phyloP scores from a whole-genome alignment of 805 yeast genomes.

The Candida alai region DNA sequence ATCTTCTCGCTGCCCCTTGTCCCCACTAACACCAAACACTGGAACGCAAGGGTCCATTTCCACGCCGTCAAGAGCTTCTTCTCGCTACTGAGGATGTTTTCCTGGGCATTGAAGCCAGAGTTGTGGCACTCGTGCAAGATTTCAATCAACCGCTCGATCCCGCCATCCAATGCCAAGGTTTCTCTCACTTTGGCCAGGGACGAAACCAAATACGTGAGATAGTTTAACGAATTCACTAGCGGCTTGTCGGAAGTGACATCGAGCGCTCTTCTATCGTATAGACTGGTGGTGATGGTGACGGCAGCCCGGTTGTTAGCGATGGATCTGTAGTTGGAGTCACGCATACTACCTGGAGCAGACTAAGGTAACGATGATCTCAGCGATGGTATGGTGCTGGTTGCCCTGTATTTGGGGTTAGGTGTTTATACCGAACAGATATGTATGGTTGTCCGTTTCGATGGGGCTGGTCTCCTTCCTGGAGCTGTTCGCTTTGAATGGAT shows the following conservation, averaged over 20 bases:
- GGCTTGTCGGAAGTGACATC: constrained; percentile 90
- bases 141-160: constrained; percentile 80
- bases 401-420: no score
- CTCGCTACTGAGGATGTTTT: constrained; percentile 33
- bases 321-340: constrained; percentile 84
- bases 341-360: no score
- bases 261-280: constrained; percentile 88
- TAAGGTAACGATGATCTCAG: no score
- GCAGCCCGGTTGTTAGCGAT: constrained; percentile 82
- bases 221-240: constrained; percentile 85
- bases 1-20: constrained; percentile 89
- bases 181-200: constrained; percentile 88
- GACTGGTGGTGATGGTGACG: constrained; percentile 81
- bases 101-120: constrained; percentile 25
- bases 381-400: no score
- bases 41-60: constrained; percentile 96
- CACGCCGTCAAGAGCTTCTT: constrained; percentile 68
- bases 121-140: constrained; percentile 77
- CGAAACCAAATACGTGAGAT: constrained; percentile 80
- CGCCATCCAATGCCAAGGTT: constrained; percentile 85
- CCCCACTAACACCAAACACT: constrained; percentile 86
- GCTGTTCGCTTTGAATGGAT: no score
- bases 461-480: no score
- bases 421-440: no score
- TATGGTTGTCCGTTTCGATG: no score